Evolutionary conservation across 2,329 filamentous ascomycete species (phyloP), one percentile per base, ranked within the genome.

Genomic region (Nectriaceae sp.): DNA sequence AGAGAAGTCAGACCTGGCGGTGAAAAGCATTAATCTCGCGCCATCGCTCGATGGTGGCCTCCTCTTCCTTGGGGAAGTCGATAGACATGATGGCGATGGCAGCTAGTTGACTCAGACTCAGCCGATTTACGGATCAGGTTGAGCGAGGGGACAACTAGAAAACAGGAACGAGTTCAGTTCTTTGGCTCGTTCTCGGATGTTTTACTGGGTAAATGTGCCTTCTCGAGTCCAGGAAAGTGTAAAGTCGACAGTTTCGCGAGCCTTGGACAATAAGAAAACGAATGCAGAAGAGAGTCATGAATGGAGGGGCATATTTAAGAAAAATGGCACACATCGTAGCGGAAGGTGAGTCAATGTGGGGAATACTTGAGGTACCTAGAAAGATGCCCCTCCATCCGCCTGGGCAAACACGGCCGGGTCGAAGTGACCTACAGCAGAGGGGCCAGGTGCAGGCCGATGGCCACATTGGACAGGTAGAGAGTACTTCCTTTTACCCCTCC

Each of bases 41-140:
- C 94, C 93, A 99, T 74, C 84, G 82, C 67, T 86, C 77, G 70
- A 97, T 85, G 70, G 92, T 82, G 55, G 77, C 82, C 76, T 95
- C 88, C 79, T 97, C 93, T 72, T 94, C 89, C 71, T 89, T 88
- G 48, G 93, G 88, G 70, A 97, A 97, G 74, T 93, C 84, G 75
- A 97, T 93, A 66, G 88, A 90, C 88, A 92, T 90, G 59, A 54
- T 69, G 58, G 58, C 53, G 43, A 39, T 40, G 15, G 42, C 41
- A 40, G 29, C 37, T 13, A 31, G 16, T 20, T n/a, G n/a, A 20
- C 19, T 13, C 33, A 36, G n/a, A 20, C 19, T 13, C 33, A 36
- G 33, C 33, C 33, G 33, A n/a, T n/a, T 36, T 16, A 6, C 8
- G 33, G 24, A 29, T 29, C 24, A 36, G 33, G 33, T 36, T 16